Base-by-base conservation (phyloP, 164 flowering plant genomes). In the Vitis labrusca region DNA sequence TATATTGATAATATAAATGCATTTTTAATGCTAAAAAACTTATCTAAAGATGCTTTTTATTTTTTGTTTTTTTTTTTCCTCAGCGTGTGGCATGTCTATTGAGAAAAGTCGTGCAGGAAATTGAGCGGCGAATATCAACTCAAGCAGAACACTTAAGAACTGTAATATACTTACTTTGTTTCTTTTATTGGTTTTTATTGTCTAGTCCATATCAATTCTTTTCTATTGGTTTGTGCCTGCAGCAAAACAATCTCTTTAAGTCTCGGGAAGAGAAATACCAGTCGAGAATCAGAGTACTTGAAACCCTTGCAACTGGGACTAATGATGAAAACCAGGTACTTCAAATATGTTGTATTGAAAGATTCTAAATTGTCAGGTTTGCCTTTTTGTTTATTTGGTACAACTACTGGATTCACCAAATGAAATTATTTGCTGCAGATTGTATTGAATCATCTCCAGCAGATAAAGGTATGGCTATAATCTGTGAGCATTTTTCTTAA, bases 191-290 rank as follows among this genome's bases (percentile, higher is more conserved):
- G 14, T 51, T 67, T 48, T 16, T 44, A 37, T 44, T 19, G 9
- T 37, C 15, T 49, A 14, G 27, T 29, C 32, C 8, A 4, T 44
- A 16, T 23, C 27, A 44, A 48, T 66, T 5, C 74, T 16, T 50
- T 37, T 6, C 53, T 61, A 50, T 70, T 51, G 19, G 71, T 76
- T 23, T 70, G 3, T 74, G 58, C 32, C 50, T 83, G 76, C 88
- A 96, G 99, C 97, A 90, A 89, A 93, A 85, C 78, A 82, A 83
- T 81, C 73, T 91, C 53, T 85, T 81, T 65, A 93, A 92, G 85
- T 76, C 86, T 66, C 99, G 97, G 69, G 98, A 96, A 75, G 97
- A 90, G 73, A 93, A 88, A 69, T 92, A 85, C 64, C 91, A 85
- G 50, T 87, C 94, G 44, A 88, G 89, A 74, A 80, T 92, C 57